phyloP scores from a whole-genome alignment of 75 land plant genomes.

The Chamaecyparis obtusa region DNA sequence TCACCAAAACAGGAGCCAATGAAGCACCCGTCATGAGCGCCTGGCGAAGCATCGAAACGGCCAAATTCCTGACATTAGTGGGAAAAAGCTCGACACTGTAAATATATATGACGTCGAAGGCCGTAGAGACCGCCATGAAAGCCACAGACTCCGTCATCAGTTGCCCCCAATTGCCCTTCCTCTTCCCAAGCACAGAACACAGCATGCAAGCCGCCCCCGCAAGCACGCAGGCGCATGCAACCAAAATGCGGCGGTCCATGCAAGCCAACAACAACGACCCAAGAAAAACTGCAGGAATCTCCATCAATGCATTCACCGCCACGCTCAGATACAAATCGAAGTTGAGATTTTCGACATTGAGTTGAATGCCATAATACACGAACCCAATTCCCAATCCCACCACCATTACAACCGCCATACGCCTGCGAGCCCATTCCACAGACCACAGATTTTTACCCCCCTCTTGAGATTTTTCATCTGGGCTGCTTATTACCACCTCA shows the following conservation, averaged over 20 bases:
- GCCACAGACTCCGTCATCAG: slow-evolving; percentile 24
- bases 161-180: slow-evolving; percentile 16
- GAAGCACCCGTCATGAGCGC: slow-evolving; percentile 50
- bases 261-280: slow-evolving; percentile 26
- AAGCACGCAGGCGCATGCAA: slow-evolving; percentile 13
- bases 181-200: slow-evolving; percentile 14
- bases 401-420: slow-evolving; percentile 30
- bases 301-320: slow-evolving; percentile 40
- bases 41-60: slow-evolving; percentile 44
- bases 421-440: slow-evolving; percentile 19
- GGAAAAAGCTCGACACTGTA: slow-evolving; percentile 58
- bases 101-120: slow-evolving; percentile 40
- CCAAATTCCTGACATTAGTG: slow-evolving; percentile 44
- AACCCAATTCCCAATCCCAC: slow-evolving; percentile 35
- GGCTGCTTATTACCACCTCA: background rate
- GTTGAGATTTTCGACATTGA: slow-evolving; percentile 40
- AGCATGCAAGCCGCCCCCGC: slow-evolving; percentile 20
- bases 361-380: slow-evolving; percentile 46
- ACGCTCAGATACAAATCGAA: slow-evolving; percentile 44
- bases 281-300: slow-evolving; percentile 42
- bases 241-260: slow-evolving; percentile 22
- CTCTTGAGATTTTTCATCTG: background rate
- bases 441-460: slow-evolving; percentile 16
- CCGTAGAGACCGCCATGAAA: slow-evolving; percentile 40
- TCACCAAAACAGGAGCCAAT: slow-evolving; percentile 34